These are phyloP conservation scores for Amaranthus tricolor DNA, from an alignment of 179 eudicot species.

Conservation along the genomic window DNA sequence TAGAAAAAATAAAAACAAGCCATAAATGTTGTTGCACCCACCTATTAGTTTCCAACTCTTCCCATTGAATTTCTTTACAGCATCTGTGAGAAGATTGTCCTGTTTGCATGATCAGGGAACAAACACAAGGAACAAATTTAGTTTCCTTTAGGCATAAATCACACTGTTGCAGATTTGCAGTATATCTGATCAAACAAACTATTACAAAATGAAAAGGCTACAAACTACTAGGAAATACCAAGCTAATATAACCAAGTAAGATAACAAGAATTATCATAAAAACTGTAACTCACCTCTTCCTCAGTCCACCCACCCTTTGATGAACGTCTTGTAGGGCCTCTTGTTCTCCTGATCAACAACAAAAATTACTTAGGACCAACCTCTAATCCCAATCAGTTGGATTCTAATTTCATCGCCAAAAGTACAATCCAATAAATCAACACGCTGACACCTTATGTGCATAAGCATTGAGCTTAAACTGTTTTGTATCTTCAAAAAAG, in stretches of 20 bases:
- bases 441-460: background rate
- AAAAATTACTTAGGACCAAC: background rate
- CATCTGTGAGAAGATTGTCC: slow-evolving; percentile 53
- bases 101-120: slow-evolving; percentile 23
- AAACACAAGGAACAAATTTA: background rate
- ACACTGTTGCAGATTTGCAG: background rate
- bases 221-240: background rate
- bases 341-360: slow-evolving; percentile 32
- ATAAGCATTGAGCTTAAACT: too few relatives aligned
- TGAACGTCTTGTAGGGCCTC: slow-evolving; percentile 48
- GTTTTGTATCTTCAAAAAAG: too few relatives aligned
- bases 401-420: background rate
- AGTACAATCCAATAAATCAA: background rate
- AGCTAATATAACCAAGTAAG: background rate
- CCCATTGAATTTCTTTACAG: slow-evolving; percentile 50
- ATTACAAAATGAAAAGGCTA: background rate
- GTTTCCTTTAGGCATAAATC: background rate
- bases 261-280: background rate
- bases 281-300: slow-evolving; percentile 53
- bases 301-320: slow-evolving; percentile 80
- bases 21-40: slow-evolving; percentile 18
- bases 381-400: background rate
- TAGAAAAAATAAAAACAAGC: background rate
- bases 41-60: slow-evolving; percentile 87
- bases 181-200: slow-evolving; percentile 4